Conservation (phyloP, 108 stramenopile genomes). For the Mediolabrus comicus region DNA sequence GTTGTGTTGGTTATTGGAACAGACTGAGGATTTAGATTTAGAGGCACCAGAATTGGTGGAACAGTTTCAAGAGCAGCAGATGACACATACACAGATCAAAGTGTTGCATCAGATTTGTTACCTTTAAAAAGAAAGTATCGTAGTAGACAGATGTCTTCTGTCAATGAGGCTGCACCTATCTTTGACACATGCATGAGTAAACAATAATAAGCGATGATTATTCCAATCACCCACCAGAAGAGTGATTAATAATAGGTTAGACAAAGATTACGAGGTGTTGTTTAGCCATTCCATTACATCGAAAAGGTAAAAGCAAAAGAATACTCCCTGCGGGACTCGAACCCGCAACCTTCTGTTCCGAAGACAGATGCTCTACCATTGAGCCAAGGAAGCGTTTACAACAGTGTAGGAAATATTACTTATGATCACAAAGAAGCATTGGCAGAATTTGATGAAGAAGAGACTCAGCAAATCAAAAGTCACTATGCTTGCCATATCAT, state of each 20-base stretch:
- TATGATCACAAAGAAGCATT: conserved; percentile 39
- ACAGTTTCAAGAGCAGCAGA: conserved; percentile 78
- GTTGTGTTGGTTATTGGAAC: conserved; percentile 83
- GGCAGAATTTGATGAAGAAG: conserved; percentile 20
- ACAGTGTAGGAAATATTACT: no score
- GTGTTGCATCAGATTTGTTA: conserved; percentile 90
- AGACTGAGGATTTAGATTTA: conserved; percentile 62
- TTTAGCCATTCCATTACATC: no score
- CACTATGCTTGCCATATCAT: conserved; percentile 75
- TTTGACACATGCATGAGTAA: no score
- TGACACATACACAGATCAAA: conserved; percentile 82
- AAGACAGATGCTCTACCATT: conserved; percentile 95
- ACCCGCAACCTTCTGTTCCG: conserved; percentile 94
- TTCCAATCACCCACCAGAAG: no score
- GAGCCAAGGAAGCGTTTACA: conserved; percentile 72
- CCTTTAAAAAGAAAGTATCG: conserved; percentile 31
- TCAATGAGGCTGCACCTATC: no score
- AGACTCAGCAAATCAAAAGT: conserved; percentile 46
- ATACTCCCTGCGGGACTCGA: conserved; percentile 83
- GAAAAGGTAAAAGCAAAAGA: conserved; percentile 9
- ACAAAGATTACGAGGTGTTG: no score
- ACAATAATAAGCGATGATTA: no score
- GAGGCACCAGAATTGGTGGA: conserved; percentile 84
- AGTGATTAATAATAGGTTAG: no score
- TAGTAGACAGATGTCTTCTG: not conserved